A percentile compares a stretch with the other conserved stretches of the same genome.
Conservation (phyloP, 192 early-diverging fungal species). For the Linnemannia exigua region DNA sequence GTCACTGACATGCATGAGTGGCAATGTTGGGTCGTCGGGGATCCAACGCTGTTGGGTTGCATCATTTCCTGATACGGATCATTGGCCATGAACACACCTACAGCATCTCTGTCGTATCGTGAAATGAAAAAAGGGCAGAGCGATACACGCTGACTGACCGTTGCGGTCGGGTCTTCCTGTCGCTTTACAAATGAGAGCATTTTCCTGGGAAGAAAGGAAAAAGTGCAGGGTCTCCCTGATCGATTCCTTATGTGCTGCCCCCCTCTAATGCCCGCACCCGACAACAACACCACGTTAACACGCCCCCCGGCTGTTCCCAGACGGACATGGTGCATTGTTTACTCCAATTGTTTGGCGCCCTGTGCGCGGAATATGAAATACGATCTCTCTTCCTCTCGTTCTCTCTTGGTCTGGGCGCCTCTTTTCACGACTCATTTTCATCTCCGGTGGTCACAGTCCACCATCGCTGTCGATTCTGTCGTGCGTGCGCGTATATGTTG, state of each 20-base stretch:
- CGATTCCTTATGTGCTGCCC: not conserved
- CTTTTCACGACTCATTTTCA: not conserved
- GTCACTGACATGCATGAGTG: not conserved
- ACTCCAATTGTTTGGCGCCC: not conserved
- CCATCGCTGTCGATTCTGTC: not conserved
- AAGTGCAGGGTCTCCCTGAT: not conserved
- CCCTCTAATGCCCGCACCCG: not conserved
- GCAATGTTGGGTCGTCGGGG: not conserved
- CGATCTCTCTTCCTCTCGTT: not conserved
- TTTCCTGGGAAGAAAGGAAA: not conserved
- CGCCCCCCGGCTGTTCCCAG: not conserved
- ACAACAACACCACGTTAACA: not conserved
- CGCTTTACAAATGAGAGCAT: not conserved
- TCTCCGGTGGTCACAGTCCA: not conserved
- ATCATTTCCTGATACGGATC: not conserved
- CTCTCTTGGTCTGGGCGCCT: not conserved
- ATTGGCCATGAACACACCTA: not conserved
- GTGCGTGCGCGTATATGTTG: no score
- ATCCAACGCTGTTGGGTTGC: not conserved
- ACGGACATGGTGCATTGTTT: not conserved
- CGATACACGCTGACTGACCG: not conserved
- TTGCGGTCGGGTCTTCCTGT: not conserved
- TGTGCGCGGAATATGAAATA: slow-evolving; percentile 4
- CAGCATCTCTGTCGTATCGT: not conserved
- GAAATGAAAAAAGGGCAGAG: not conserved